phyloP scores from a whole-genome alignment of 768 basidiomycete genomes.

The Lentinus tigrinus region DNA sequence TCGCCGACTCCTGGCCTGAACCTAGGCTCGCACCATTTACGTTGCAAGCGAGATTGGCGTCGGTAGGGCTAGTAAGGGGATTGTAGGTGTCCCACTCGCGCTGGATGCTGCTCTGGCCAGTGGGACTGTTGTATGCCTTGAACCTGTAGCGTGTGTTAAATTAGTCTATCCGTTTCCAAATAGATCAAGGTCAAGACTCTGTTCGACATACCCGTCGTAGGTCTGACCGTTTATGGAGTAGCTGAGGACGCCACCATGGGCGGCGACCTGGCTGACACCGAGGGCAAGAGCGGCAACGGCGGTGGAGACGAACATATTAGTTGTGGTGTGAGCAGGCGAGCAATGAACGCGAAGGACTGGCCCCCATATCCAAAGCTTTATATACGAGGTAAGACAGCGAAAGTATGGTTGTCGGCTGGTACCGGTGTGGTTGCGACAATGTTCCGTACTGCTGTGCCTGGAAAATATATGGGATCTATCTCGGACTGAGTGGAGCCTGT shows the following conservation, averaged over 20 bases:
- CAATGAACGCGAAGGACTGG: neutral
- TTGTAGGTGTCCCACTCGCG: slow-evolving; percentile 41
- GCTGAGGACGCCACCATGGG: slow-evolving; percentile 40
- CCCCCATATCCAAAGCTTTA: neutral
- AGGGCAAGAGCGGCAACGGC: slow-evolving; percentile 21
- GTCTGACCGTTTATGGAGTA: slow-evolving; percentile 33
- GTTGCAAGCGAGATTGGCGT: slow-evolving; percentile 37
- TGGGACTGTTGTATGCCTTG: slow-evolving; percentile 38
- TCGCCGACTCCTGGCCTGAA: slow-evolving; percentile 35
- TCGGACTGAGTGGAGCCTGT: slow-evolving; percentile 1
- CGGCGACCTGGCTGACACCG: slow-evolving; percentile 24
- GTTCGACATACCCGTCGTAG: slow-evolving; percentile 32
- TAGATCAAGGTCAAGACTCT: neutral
- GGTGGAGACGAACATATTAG: slow-evolving; percentile 17
- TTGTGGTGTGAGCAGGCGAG: neutral
- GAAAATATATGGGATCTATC: slow-evolving; percentile 10
- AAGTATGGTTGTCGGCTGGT: neutral
- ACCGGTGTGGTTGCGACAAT: neutral
- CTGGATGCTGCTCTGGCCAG: slow-evolving; percentile 39
- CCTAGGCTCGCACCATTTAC: slow-evolving; percentile 33
- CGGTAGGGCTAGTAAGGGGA: slow-evolving; percentile 38
- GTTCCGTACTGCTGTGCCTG: slow-evolving; percentile 4
- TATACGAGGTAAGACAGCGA: neutral
- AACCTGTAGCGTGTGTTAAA: slow-evolving; percentile 21
- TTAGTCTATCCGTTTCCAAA: neutral